A percentile compares a stretch with the other conserved stretches of the same genome.
Conservation (phyloP, 495 filamentous ascomycete genomes). For the Pseudotulostoma volvatum region DNA sequence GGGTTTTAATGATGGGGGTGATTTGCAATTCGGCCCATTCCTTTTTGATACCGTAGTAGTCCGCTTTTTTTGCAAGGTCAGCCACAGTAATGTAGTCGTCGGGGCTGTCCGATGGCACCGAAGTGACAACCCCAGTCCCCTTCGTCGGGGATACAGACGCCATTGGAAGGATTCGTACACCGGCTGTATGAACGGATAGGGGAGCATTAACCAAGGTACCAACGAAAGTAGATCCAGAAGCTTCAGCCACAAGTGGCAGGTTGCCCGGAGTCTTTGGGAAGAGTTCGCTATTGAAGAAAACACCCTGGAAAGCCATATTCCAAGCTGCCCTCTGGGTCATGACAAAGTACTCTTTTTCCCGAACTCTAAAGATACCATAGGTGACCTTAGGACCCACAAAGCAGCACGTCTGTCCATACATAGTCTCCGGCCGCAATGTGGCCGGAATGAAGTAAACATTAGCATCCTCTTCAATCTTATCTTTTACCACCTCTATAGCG, state of each 20-base stretch:
- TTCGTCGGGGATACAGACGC: constrained; percentile 80
- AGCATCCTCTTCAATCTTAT: constrained; percentile 63
- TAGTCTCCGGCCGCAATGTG: constrained; percentile 87
- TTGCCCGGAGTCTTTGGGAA: constrained; percentile 46
- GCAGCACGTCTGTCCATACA: constrained; percentile 95
- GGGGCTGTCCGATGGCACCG: constrained; percentile 85
- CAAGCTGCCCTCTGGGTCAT: constrained; percentile 72
- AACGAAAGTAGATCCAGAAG: constrained; percentile 63
- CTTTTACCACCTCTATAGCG: constrained; percentile 47
- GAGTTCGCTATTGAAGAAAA: constrained; percentile 58
- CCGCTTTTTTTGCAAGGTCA: constrained; percentile 90
- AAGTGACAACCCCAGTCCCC: constrained; percentile 92
- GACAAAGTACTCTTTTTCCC: constrained; percentile 72
- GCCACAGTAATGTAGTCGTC: constrained; percentile 84
- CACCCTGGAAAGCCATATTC: constrained; percentile 92
- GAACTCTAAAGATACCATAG: constrained; percentile 73
- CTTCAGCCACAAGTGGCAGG: constrained; percentile 39
- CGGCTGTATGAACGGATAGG: constrained; percentile 68
- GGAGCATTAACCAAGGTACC: constrained; percentile 79
- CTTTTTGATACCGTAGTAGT: constrained; percentile 91
- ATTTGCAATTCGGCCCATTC: constrained; percentile 91
- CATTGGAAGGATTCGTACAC: constrained; percentile 86
- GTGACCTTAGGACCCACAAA: constrained; percentile 82
- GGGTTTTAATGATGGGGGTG: constrained; percentile 75
- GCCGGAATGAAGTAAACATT: constrained; percentile 83